Base-by-base conservation (phyloP, 1,284 basidiomycete genomes). In the Moesziomyces aphidis region DNA sequence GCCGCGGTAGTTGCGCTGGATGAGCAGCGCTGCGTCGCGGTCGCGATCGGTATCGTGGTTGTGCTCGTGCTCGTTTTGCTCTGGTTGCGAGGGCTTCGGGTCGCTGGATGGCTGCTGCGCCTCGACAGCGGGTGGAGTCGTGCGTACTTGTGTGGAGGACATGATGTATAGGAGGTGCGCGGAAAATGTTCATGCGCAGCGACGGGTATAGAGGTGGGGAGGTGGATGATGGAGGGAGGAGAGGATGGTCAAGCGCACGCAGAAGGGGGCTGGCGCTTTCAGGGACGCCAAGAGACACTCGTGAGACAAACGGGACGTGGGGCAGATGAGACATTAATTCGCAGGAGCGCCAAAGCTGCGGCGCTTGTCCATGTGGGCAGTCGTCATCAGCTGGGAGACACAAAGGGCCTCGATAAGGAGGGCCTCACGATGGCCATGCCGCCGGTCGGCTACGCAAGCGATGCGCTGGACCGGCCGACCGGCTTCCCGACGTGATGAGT, bases 1-100 rank as follows among this genome's bases (percentile, higher is more conserved):
- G 21, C 73, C 74, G n/a, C 79, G 75, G 49, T 79, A 81, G 67
- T 79, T 76, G 43, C 64, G 53, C 61, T 81, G 78, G 28, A 80
- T 80, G 24, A 79, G 52, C 10, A 62, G 55, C 1, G 77, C 77
- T 5, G 77, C 77, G 1, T 67, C 67, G 15, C 50, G 55, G 53
- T 77, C 73, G 13, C 54, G n/a, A 55, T 72, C 65, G 50, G 48
- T 55, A 59, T 68, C 50, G 55, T 73, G 56, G 13, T 77, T 56
- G 45, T 68, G 64, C 36, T 67, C 51, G 39, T 73, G 61, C 26
- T 67, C 51, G 39, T 73, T 57, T 22, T 59, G 26, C n/a, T 48
- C 17, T 17, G 42, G 17, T 24, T 39, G 46, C 26, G 44, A 24
- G 17, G 39, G 15, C 39, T 42, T 17, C 15, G 39, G 6, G 11